phyloP scores from a whole-genome alignment of 495 filamentous ascomycete genomes.

The Tetracladium setigerum region DNA sequence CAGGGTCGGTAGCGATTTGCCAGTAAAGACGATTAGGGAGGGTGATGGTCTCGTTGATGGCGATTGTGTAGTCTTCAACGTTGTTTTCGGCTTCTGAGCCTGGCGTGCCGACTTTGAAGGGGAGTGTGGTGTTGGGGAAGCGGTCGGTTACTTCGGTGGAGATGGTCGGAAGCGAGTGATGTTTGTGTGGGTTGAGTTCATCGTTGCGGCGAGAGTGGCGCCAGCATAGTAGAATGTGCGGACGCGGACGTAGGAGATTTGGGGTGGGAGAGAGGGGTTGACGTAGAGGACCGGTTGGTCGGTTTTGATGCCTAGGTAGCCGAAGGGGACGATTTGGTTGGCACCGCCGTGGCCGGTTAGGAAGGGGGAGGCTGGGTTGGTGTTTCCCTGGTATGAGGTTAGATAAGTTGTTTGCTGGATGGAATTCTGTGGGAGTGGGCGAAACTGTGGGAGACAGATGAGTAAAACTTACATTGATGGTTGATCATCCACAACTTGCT shows the following conservation, averaged over 20 bases:
- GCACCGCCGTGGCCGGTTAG: constrained; percentile 51
- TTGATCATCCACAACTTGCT: constrained; percentile 62
- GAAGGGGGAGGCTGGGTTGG: constrained; percentile 53
- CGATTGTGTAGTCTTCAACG: constrained; percentile 38
- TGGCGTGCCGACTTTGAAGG: constrained; percentile 38
- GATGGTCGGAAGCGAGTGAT: constrained; percentile 42
- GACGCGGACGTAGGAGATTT: constrained; percentile 49
- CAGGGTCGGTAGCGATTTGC: constrained; percentile 38
- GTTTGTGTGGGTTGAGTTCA: constrained; percentile 60
- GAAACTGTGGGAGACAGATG: no score
- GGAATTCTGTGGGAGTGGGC: not conserved
- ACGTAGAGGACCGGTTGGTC: constrained; percentile 42
- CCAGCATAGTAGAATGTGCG: constrained; percentile 67
- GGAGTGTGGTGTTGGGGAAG: constrained; percentile 37
- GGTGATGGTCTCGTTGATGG: constrained; percentile 41
- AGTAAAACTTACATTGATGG: constrained; percentile 40
- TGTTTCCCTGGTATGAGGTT: constrained; percentile 24
- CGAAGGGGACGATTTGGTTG: constrained; percentile 45
- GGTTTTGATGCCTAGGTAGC: constrained; percentile 45
- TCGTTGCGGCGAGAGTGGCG: constrained; percentile 50
- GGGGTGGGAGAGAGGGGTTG: constrained; percentile 47
- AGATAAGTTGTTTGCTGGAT: not conserved
- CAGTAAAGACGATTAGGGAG: constrained; percentile 47
- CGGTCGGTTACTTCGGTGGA: constrained; percentile 26
- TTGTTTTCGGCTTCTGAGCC: constrained; percentile 16